Percentiles rank a stretch among this genome's conserved stretches.
Conservation (phyloP, 768 basidiomycete species). For the Leucogyrophana mollusca region DNA sequence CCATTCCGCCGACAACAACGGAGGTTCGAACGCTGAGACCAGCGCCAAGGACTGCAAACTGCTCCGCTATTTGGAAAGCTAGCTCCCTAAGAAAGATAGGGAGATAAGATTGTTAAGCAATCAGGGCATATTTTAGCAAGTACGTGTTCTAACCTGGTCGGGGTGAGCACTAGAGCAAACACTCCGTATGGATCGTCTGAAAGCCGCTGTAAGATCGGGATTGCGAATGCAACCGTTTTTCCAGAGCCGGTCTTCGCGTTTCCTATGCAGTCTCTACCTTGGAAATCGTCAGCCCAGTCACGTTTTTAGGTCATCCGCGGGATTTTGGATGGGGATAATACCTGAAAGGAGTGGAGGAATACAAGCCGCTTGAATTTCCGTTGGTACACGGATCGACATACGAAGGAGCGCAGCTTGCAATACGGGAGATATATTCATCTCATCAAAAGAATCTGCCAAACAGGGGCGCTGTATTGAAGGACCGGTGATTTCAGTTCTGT, state of each 20-base stretch:
- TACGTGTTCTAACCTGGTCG: constrained; percentile 69
- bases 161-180: constrained; percentile 90
- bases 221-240: constrained; percentile 96
- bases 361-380: constrained; percentile 87
- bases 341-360: constrained; percentile 84
- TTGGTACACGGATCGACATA: constrained; percentile 86
- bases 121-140: neutral
- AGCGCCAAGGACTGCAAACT: constrained; percentile 88
- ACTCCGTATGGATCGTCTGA: constrained; percentile 92
- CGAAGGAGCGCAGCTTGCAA: constrained; percentile 65
- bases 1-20: constrained; percentile 97
- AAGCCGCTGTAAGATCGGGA: constrained; percentile 90
- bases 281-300: neutral
- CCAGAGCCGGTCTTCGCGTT: constrained; percentile 98
- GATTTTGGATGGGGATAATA: constrained; percentile 28
- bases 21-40: constrained; percentile 80
- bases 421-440: constrained; percentile 56
- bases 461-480: constrained; percentile 6
- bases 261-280: constrained; percentile 95
- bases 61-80: constrained; percentile 96
- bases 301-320: neutral
- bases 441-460: constrained; percentile 42
- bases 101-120: neutral
- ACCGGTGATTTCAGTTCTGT: constrained; percentile 7
- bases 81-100: constrained; percentile 64